phyloP scores from a whole-genome alignment of 1,284 basidiomycete genomes.

The Cutaneotrichosporon sp. region DNA sequence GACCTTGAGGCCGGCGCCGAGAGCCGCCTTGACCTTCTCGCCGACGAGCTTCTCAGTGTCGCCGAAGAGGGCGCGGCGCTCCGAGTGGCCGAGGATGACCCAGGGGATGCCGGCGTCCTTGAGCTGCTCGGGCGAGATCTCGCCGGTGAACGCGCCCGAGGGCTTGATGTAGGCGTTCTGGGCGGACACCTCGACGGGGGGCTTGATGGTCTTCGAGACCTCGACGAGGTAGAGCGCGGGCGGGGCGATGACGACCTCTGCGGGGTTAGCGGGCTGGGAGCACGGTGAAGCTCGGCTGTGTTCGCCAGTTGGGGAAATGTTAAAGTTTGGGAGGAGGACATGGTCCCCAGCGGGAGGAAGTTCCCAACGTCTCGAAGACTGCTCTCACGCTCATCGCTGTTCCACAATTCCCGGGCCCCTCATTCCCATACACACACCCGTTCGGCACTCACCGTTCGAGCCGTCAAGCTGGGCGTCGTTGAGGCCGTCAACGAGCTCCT shows the following conservation, averaged over 20 bases:
- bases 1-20: constrained; percentile 66
- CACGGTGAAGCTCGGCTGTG: background rate
- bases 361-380: no score
- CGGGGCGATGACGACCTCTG: constrained; percentile 88
- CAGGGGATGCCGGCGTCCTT: constrained; percentile 80
- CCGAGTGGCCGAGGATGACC: constrained; percentile 97
- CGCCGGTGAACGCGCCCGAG: constrained; percentile 91
- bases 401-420: no score
- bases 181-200: constrained; percentile 71
- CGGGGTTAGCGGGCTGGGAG: background rate
- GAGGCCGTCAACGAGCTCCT: constrained; percentile 60
- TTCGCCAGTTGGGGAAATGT: no score
- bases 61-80: constrained; percentile 86
- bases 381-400: no score
- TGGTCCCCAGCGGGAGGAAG: no score
- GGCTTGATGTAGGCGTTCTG: constrained; percentile 87
- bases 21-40: constrained; percentile 68
- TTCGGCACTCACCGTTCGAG: constrained; percentile 63
- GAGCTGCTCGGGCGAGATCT: constrained; percentile 81
- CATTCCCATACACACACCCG: no score
- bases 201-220: constrained; percentile 57
- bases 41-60: constrained; percentile 82
- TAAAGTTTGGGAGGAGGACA: no score
- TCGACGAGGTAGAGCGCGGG: constrained; percentile 80
- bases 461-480: constrained; percentile 73